A percentile compares a stretch with the other conserved stretches of the same genome.
phyloP scores from a whole-genome alignment of 2,329 filamentous ascomycete species.

The Phaeosphaeriaceae sp. region DNA sequence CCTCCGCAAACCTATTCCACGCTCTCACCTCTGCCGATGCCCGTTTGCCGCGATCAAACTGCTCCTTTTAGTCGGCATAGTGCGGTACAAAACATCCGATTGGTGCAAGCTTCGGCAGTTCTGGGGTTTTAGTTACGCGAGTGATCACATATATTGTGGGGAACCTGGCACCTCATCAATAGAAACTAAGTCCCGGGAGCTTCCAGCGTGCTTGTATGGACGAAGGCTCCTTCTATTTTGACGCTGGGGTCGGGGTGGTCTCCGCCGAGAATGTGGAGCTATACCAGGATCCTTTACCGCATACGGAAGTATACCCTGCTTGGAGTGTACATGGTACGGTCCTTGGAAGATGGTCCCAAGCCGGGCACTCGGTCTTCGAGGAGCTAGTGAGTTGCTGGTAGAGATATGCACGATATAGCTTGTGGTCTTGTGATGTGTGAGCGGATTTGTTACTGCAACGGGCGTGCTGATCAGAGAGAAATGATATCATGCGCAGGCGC shows the following conservation, averaged over 20 bases:
- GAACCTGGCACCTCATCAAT: conserved; percentile 8
- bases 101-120: conserved; percentile 8
- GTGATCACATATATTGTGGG: conserved; percentile 8
- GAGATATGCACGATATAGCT: background rate
- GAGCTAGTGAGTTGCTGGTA: background rate
- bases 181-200: background rate
- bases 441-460: background rate
- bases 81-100: background rate
- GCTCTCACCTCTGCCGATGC: conserved; percentile 2
- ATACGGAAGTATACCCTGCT: background rate
- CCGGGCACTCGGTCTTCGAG: background rate
- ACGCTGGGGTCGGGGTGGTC: background rate
- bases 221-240: conserved; percentile 1
- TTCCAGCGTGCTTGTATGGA: background rate
- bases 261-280: background rate
- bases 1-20: background rate
- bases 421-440: background rate
- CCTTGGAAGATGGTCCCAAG: background rate
- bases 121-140: background rate
- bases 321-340: background rate
- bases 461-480: background rate
- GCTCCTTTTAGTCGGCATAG: background rate
- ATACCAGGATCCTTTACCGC: background rate
- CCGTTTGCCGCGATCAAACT: conserved; percentile 3
- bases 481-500: background rate